Evolutionary conservation across 441 rosid genomes (phyloP), one percentile per base, ranked within the genome.

Genomic region (Populus trichocarpa): DNA sequence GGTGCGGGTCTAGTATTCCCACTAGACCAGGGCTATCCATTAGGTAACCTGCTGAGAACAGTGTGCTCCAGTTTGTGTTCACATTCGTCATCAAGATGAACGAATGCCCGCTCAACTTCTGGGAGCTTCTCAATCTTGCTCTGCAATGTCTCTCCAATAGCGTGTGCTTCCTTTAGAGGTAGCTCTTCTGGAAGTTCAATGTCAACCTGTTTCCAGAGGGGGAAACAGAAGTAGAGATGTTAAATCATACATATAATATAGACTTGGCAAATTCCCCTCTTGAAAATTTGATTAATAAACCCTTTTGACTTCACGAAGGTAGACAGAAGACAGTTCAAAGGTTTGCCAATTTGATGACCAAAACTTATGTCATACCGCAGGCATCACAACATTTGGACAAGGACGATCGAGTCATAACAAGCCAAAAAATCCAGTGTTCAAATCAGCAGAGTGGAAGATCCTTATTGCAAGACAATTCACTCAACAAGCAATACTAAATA

Each of bases 11-110:
- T 26, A 26, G 28, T 26, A 26, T 26, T 28, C 30, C 30, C 30
- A 28, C 30, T 0, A 30, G 10, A 68, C 68, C 70, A 70, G 69
- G 80, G 77, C 66, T 88, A 82, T 66, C 20, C 85, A 68, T 75
- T 83, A 63, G 98, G 97, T n/a, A 94, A 86, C 83, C 85, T 86
- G 84, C 69, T 89, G 30, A 89, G 88, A 73, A 94, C 79, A 10
- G 86, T 81, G 83, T 92, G 98, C 80, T 94, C 98, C 10, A 97
- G 97, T 80, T 92, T 94, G 83, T 94, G 97, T 25, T 90, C 92
- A 12, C 97, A 92, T 82, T 92, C 98, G 36, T 80, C 90, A 81
- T 92, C 98, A 3, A 94, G 86, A 83, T 94, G 97, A 77, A 94
- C 96, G 77, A 94, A 94, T 73, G 96, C 97, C 36, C 97, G 85